These are phyloP conservation scores for Verbena officinalis DNA, from an alignment of 257 asterid species.

Conservation along the genomic window DNA sequence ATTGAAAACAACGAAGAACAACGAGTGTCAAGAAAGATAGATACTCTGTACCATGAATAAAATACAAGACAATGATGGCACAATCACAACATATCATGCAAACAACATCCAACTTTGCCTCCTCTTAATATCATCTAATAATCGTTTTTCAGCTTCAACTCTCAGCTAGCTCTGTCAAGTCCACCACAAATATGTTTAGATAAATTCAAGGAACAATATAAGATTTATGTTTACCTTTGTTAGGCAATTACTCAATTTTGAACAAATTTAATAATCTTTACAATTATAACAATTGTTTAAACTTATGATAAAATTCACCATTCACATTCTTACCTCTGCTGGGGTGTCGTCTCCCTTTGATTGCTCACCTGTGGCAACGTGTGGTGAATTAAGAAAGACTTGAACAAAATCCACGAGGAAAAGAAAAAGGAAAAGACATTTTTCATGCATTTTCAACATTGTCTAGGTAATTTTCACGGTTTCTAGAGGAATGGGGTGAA, in stretches of 20 bases:
- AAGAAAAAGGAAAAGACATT: neutral
- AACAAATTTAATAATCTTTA: neutral
- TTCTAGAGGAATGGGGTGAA: neutral
- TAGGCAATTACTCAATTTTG: no score
- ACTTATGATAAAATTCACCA: neutral
- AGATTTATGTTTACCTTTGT: no score
- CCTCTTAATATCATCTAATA: neutral
- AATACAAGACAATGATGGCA: constrained; percentile 23
- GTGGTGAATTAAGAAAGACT: neutral
- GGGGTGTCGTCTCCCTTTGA: constrained; percentile 52
- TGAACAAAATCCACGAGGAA: no score
- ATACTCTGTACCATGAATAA: constrained; percentile 13
- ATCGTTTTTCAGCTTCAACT: constrained; percentile 10
- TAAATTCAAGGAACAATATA: no score
- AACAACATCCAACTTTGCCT: constrained; percentile 21
- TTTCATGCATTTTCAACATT: neutral
- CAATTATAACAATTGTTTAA: neutral
- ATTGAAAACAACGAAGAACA: constrained; percentile 12
- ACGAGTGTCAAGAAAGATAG: neutral
- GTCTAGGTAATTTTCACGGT: neutral
- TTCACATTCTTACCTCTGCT: constrained; percentile 43
- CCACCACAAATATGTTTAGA: neutral
- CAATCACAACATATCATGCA: constrained; percentile 16
- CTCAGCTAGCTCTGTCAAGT: constrained; percentile 43
- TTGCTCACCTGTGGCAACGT: constrained; percentile 52